phyloP scores from a whole-genome alignment of 495 filamentous ascomycete genomes.

The Bathelium albidoporum region DNA sequence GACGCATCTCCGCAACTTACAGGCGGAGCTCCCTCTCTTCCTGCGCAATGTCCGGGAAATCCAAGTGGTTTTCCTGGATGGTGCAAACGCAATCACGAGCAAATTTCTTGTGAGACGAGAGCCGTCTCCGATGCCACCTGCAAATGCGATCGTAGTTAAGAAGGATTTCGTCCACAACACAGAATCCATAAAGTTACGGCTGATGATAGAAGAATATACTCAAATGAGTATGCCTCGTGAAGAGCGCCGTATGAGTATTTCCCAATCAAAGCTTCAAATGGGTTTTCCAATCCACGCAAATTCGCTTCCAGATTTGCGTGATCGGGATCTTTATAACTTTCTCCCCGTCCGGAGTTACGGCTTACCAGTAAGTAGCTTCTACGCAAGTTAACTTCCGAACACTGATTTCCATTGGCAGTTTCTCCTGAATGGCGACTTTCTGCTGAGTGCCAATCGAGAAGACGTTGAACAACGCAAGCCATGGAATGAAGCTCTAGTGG shows the following conservation, averaged over 20 bases:
- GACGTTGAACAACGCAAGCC: background rate
- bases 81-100: background rate
- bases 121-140: background rate
- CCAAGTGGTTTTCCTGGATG: background rate
- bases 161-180: background rate
- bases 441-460: conserved; percentile 8
- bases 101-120: background rate
- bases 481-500: conserved; percentile 6
- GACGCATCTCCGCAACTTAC: background rate
- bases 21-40: conserved; percentile 12
- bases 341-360: conserved; percentile 11
- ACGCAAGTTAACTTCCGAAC: background rate
- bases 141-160: background rate
- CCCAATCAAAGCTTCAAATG: conserved; percentile 7
- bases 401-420: conserved; percentile 7
- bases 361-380: conserved; percentile 4
- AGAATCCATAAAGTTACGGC: background rate
- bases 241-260: background rate
- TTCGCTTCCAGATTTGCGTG: background rate
- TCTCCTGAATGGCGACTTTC: conserved; percentile 13
- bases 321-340: conserved; percentile 9
- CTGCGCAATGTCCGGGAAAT: conserved; percentile 12
- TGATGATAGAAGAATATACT: background rate
- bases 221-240: conserved; percentile 7
- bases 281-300: conserved; percentile 10